Conservation (phyloP, 768 basidiomycete genomes). For the Sistotremastrum suecicum region DNA sequence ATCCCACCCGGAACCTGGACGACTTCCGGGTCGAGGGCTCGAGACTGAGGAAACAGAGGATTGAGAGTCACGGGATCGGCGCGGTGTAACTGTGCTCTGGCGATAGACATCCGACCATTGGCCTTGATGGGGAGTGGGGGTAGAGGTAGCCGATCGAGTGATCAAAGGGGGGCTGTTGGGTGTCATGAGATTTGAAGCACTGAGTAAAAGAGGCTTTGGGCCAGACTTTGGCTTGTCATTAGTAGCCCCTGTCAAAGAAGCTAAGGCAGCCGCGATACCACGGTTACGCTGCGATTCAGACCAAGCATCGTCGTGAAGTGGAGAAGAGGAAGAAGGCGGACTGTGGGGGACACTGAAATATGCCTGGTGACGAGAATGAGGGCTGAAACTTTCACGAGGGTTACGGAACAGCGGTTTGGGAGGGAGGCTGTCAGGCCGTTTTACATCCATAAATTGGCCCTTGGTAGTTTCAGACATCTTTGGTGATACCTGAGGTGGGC, state of each 20-base stretch:
- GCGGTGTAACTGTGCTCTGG: no score
- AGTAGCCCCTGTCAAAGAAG: slow-evolving; percentile 24
- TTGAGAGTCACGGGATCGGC: no score
- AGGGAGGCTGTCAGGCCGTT: slow-evolving; percentile 4
- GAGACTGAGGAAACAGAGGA: no score
- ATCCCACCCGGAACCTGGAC: no score
- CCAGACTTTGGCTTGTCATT: slow-evolving; percentile 30
- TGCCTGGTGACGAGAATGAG: slow-evolving; percentile 17
- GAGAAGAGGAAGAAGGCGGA: slow-evolving; percentile 11
- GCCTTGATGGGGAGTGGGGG: slow-evolving; percentile 17
- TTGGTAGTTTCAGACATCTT: slow-evolving; percentile 7
- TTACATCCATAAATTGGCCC: not conserved
- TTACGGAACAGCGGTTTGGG: slow-evolving; percentile 25
- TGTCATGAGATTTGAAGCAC: slow-evolving; percentile 32
- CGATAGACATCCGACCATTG: slow-evolving; percentile 35
- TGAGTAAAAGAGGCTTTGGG: slow-evolving; percentile 55
- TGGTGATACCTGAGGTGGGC: slow-evolving; percentile 12
- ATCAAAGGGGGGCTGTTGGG: slow-evolving; percentile 12
- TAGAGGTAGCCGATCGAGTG: slow-evolving; percentile 22
- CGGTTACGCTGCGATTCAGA: slow-evolving; percentile 2
- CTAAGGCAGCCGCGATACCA: slow-evolving; percentile 18
- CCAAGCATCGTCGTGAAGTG: slow-evolving; percentile 19
- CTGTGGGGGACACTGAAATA: not conserved
- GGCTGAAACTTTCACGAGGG: slow-evolving; percentile 41
- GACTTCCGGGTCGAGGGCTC: no score